A percentile compares a stretch with the other conserved stretches of the same genome.
phyloP scores from a whole-genome alignment of 352 stramenopile genomes.

The Globisporangium solare region DNA sequence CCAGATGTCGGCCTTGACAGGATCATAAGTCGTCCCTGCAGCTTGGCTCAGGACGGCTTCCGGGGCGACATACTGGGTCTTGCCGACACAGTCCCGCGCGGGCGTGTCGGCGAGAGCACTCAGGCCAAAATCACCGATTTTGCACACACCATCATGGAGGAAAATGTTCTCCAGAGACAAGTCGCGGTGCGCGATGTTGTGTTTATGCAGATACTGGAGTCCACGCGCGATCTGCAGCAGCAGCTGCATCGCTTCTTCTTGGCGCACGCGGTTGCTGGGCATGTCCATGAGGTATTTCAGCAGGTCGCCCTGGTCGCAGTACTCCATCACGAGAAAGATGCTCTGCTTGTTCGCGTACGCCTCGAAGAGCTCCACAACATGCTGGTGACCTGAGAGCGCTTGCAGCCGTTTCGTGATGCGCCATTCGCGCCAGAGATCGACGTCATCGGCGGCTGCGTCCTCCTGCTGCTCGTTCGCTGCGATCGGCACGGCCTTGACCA shows the following conservation, averaged over 20 bases:
- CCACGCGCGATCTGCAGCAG: slow-evolving; percentile 11
- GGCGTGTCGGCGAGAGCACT: slow-evolving; percentile 17
- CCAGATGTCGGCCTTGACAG: slow-evolving; percentile 57
- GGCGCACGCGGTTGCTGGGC: not conserved
- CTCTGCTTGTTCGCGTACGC: slow-evolving; percentile 11
- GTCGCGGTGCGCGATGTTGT: slow-evolving; percentile 42
- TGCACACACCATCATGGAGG: slow-evolving; percentile 33
- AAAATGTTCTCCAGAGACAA: slow-evolving; percentile 68
- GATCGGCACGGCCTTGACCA: slow-evolving; percentile 16
- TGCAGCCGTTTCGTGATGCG: slow-evolving; percentile 15
- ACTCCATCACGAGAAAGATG: slow-evolving; percentile 15
- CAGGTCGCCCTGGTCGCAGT: slow-evolving; percentile 14
- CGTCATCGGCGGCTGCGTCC: not conserved
- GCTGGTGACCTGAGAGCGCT: slow-evolving; percentile 8
- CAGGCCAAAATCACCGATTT: slow-evolving; percentile 56
- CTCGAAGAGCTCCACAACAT: slow-evolving; percentile 11
- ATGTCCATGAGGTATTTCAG: slow-evolving; percentile 9
- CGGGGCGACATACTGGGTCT: slow-evolving; percentile 60
- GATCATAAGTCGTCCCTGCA: slow-evolving; percentile 34
- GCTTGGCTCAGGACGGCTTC: slow-evolving; percentile 37
- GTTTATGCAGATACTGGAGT: slow-evolving; percentile 12
- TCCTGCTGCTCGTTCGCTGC: not conserved
- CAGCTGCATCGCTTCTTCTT: slow-evolving; percentile 7
- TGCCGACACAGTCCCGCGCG: slow-evolving; percentile 23
- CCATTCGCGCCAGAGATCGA: slow-evolving; percentile 16